Evolutionary conservation across 164 flowering plant species (phyloP).

Genomic region (Aristolochia californica): DNA sequence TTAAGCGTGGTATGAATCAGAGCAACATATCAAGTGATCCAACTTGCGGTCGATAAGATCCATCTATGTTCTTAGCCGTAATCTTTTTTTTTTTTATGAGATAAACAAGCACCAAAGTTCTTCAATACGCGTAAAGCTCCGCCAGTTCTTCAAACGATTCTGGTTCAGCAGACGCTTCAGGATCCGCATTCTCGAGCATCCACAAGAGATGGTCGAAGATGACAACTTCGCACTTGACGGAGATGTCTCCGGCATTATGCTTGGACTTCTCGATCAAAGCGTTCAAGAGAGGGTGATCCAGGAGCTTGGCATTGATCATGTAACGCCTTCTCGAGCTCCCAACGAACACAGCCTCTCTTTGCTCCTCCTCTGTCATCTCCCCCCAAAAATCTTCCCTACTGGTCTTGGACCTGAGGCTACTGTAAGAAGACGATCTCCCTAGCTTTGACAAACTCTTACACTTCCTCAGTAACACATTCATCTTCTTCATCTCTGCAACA

Average conservation of each 20-base stretch:
- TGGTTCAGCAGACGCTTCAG: conserved; percentile 32
- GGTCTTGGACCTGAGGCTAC: conserved; percentile 55
- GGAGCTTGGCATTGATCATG: conserved; percentile 39
- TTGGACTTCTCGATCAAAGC: conserved; percentile 48
- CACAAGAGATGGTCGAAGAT: conserved; percentile 78
- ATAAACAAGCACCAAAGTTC: too few species aligned
- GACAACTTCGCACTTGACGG: conserved; percentile 65
- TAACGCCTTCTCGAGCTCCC: conserved; percentile 57
- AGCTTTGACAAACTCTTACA: conserved; percentile 76
- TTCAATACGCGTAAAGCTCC: conserved; percentile 38
- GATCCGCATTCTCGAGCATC: conserved; percentile 73
- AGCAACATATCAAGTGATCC: too few species aligned
- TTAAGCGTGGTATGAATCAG: too few species aligned
- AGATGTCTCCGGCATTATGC: conserved; percentile 15
- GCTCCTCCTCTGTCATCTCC: conserved; percentile 6
- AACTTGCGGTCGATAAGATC: too few species aligned
- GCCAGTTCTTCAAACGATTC: conserved; percentile 62
- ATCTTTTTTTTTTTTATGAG: too few species aligned
- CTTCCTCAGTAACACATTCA: conserved; percentile 45
- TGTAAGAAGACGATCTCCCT: conserved; percentile 49
- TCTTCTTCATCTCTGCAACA: conserved; percentile 38
- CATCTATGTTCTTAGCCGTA: too few species aligned
- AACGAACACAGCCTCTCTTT: conserved; percentile 26
- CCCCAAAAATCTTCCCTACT: conserved; percentile 25
- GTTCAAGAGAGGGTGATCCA: conserved; percentile 51